phyloP scores from a whole-genome alignment of 495 filamentous ascomycete genomes.

The Talaromyces trachyspermus region DNA sequence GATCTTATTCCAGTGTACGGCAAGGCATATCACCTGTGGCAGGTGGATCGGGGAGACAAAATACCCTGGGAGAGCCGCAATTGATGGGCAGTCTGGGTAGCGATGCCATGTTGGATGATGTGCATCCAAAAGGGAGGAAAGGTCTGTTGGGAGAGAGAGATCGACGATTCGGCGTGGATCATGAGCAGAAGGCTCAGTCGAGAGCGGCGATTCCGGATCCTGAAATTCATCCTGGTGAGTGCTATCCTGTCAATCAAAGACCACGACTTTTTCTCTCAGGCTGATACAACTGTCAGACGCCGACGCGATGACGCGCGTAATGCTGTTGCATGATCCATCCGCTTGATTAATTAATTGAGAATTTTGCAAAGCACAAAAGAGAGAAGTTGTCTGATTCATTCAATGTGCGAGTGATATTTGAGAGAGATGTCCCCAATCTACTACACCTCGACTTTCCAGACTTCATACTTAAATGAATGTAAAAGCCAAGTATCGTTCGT shows the following conservation, averaged over 20 bases:
- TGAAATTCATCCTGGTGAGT: constrained; percentile 48
- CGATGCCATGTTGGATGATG: constrained; percentile 46
- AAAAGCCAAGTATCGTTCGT: constrained; percentile 34
- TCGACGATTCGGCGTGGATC: constrained; percentile 54
- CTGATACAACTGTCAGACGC: constrained; percentile 30
- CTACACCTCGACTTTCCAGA: constrained; percentile 39
- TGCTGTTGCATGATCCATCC: neutral
- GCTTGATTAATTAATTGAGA: too few relatives aligned
- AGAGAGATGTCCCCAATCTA: constrained; percentile 32
- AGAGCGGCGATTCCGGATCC: constrained; percentile 54
- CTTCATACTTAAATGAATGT: constrained; percentile 46
- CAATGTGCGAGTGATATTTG: constrained; percentile 17
- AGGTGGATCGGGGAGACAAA: constrained; percentile 71
- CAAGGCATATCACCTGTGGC: constrained; percentile 90
- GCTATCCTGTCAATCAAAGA: neutral
- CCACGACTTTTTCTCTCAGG: too few relatives aligned
- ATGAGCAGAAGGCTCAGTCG: constrained; percentile 52
- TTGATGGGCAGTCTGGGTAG: constrained; percentile 70
- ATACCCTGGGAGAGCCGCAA: constrained; percentile 68
- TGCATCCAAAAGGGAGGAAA: constrained; percentile 53
- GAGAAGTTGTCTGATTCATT: too few relatives aligned
- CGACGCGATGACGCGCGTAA: constrained; percentile 28
- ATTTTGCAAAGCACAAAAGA: too few relatives aligned
- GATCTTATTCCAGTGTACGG: constrained; percentile 66
- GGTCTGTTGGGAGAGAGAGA: constrained; percentile 58